Conservation (phyloP, 148 eudicot species). For the Vaccinium vitisidaea region DNA sequence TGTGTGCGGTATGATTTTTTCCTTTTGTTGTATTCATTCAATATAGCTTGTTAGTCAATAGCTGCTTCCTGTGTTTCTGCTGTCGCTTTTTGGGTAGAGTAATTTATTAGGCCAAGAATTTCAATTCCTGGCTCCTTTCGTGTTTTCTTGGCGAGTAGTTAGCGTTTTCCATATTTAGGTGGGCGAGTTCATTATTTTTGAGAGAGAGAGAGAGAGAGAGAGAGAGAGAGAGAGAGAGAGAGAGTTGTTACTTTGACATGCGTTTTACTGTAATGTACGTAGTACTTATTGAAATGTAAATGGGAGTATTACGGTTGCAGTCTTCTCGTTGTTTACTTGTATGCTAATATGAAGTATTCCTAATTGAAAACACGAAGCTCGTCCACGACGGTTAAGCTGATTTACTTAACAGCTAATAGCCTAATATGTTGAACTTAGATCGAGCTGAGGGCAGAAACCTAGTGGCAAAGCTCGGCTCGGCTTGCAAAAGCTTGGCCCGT, state of each 20-base stretch:
- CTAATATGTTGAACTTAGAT: background rate
- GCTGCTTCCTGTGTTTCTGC: conserved; percentile 7
- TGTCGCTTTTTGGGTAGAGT: background rate
- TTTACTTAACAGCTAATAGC: background rate
- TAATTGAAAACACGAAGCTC: background rate
- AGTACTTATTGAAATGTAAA: background rate
- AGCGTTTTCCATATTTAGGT: background rate
- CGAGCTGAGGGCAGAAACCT: background rate
- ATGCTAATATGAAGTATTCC: background rate
- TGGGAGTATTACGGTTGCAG: background rate
- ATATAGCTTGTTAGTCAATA: background rate
- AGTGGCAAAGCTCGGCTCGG: background rate
- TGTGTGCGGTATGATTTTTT: background rate
- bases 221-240: background rate
- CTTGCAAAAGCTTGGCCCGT: no score
- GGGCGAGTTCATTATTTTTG: conserved; percentile 3
- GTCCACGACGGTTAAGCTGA: background rate
- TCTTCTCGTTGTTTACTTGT: background rate
- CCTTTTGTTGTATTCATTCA: background rate
- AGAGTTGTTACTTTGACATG: background rate
- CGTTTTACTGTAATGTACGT: background rate
- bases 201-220: background rate
- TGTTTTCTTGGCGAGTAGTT: background rate
- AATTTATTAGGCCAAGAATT: background rate
- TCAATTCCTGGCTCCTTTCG: background rate